Evolutionary conservation across 2,329 filamentous ascomycete species (phyloP), one percentile per base, ranked within the genome.

Genomic region (Bipolaris bicolor): DNA sequence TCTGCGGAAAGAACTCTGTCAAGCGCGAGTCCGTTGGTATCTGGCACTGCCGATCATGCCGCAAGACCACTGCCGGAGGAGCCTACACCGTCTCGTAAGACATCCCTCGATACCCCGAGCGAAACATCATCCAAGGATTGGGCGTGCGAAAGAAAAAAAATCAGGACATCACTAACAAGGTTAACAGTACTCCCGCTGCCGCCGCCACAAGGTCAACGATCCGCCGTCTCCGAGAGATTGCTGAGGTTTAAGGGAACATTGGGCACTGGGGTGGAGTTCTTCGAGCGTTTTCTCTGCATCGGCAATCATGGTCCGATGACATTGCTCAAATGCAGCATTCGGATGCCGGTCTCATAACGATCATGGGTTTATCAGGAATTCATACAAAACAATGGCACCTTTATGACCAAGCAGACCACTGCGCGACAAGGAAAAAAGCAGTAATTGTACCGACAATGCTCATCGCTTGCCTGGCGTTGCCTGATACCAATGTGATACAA

Each of bases 41-140:
- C 87, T 97, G 94, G 94, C 87, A 94, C 82, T 99, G 95, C 91
- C 90, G 88, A 82, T 86, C 89, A 62, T 98, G 95, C 90, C 88
- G 91, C 81, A 97, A 97, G 90, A 91, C 88, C 77, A 86, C 94
- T 72, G 94, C 91, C 75, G 91, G 91, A 81, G 91, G 94, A 83
- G 95, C 94, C 77, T 98, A 96, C 87, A 90, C 88, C 76, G 90
- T 98, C 80, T 90, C 95, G 94, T 97, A 92, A 84, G 93, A 65
- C 60, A 58, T 60, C 62, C 49, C 62, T 31, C 10, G 20, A 41
- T 31, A 49, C 16, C 10, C 16, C 34, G 24, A 20, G 43, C 46
- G 15, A 15, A 11, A 11, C 9, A 13, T 22, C 3, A 16, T 24
- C 31, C 22, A 52, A 20, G 20, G 24, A 36, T 39, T 18, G n/a